phyloP scores from a whole-genome alignment of 495 filamentous ascomycete genomes.

The Penicillium coffeae region DNA sequence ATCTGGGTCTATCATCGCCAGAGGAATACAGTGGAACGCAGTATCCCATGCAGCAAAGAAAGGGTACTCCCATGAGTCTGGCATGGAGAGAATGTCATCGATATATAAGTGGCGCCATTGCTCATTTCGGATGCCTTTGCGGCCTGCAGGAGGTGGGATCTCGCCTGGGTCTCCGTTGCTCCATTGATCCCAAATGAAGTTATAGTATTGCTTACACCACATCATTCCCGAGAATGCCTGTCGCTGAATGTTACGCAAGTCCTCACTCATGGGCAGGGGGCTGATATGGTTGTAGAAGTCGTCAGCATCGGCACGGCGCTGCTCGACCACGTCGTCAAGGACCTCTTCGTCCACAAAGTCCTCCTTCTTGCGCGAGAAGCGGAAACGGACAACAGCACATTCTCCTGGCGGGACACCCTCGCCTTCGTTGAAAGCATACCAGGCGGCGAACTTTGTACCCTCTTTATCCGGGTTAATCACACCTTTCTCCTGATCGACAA shows the following conservation, averaged over 20 bases:
- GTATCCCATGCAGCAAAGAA: constrained; percentile 99
- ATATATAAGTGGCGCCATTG: constrained; percentile 92
- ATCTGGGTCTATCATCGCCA: constrained; percentile 96
- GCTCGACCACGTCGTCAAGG: constrained; percentile 88
- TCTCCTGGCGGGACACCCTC: constrained; percentile 83
- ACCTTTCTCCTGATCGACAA: constrained; percentile 74
- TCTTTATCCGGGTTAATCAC: constrained; percentile 75
- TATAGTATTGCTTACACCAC: constrained; percentile 96
- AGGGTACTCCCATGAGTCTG: constrained; percentile 97
- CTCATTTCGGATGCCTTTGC: constrained; percentile 78
- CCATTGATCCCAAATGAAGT: constrained; percentile 97
- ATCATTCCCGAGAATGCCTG: constrained; percentile 95
- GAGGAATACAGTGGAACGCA: constrained; percentile 90
- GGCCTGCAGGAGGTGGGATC: constrained; percentile 75
- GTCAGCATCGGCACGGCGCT: constrained; percentile 80
- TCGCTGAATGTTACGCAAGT: constrained; percentile 89
- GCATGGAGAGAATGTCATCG: constrained; percentile 95
- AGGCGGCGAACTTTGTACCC: constrained; percentile 87
- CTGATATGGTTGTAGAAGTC: constrained; percentile 94
- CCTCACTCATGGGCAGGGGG: constrained; percentile 89
- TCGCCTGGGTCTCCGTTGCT: constrained; percentile 72
- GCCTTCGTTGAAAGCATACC: constrained; percentile 87
- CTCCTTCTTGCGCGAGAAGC: constrained; percentile 68
- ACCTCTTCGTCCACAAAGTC: constrained; percentile 84
- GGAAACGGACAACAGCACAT: constrained; percentile 93